Evolutionary conservation across 73 alveolate species (phyloP).

Genomic region (Blepharisma stoltei): DNA sequence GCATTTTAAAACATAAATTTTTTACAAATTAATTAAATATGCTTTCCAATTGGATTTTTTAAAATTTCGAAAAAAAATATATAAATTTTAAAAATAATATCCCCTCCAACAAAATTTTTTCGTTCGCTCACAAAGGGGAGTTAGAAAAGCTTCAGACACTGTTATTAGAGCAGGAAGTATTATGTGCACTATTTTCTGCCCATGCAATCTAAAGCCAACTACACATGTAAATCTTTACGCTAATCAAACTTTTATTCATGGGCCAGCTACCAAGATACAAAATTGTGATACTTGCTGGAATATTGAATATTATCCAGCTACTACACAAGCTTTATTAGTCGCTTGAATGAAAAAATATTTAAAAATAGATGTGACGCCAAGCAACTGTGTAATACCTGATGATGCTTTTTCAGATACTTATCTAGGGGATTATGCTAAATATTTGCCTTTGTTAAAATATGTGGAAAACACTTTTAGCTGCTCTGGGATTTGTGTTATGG

Average conservation of each 20-base stretch:
- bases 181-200: not conserved
- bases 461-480: not conserved
- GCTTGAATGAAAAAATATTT: not conserved
- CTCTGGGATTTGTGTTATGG: conserved; percentile 16
- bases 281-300: conserved; percentile 20
- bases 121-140: too few species aligned
- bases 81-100: too few species aligned
- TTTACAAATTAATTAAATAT: too few species aligned
- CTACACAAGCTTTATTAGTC: not conserved
- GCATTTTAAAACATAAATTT: too few species aligned
- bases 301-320: not conserved
- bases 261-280: not conserved
- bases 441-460: not conserved
- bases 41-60: too few species aligned
- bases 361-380: not conserved
- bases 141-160: not conserved
- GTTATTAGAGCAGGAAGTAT: not conserved
- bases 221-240: not conserved
- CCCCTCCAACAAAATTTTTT: too few species aligned
- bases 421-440: not conserved
- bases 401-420: not conserved
- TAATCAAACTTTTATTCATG: not conserved
- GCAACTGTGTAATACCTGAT: too few species aligned
- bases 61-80: too few species aligned
- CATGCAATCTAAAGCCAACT: not conserved